Evolutionary conservation across 164 flowering plant species (phyloP).

Genomic region (Vitis rotundifolia): DNA sequence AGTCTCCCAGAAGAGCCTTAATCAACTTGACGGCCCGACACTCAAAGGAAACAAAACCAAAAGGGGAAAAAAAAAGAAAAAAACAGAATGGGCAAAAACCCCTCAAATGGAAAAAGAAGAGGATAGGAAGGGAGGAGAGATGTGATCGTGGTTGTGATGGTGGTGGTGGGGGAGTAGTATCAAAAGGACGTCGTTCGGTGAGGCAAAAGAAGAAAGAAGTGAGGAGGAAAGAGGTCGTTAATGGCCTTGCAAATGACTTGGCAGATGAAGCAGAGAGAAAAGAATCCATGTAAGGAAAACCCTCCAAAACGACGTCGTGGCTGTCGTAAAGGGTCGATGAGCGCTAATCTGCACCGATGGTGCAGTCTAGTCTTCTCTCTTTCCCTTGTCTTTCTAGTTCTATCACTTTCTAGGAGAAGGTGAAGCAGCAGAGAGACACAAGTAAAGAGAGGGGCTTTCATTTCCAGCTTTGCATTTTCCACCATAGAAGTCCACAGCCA

Average conservation of each 20-base stretch:
- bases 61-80: too few relatives aligned
- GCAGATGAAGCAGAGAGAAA: too few relatives aligned
- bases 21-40: too few relatives aligned
- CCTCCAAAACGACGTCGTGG: too few relatives aligned
- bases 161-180: slow-evolving; percentile 12
- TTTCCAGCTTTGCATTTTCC: slow-evolving; percentile 28
- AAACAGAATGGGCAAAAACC: not conserved
- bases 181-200: slow-evolving; percentile 13
- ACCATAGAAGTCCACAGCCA: slow-evolving; percentile 32
- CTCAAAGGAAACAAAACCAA: too few relatives aligned
- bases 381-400: too few relatives aligned
- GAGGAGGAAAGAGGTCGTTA: slow-evolving; percentile 32
- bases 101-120: not conserved
- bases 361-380: slow-evolving; percentile 10
- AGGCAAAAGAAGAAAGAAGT: slow-evolving; percentile 3
- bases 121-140: slow-evolving; percentile 7
- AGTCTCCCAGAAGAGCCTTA: too few relatives aligned
- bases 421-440: too few relatives aligned
- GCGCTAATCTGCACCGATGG: slow-evolving; percentile 20
- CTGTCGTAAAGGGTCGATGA: slow-evolving; percentile 18
- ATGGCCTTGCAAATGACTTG: slow-evolving; percentile 84
- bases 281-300: too few relatives aligned
- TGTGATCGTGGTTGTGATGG: slow-evolving; percentile 24
- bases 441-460: too few relatives aligned
- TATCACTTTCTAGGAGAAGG: too few relatives aligned